Evolutionary conservation across 805 yeast genomes (phyloP).

Genomic region (Candida pseudoglaebosa): DNA sequence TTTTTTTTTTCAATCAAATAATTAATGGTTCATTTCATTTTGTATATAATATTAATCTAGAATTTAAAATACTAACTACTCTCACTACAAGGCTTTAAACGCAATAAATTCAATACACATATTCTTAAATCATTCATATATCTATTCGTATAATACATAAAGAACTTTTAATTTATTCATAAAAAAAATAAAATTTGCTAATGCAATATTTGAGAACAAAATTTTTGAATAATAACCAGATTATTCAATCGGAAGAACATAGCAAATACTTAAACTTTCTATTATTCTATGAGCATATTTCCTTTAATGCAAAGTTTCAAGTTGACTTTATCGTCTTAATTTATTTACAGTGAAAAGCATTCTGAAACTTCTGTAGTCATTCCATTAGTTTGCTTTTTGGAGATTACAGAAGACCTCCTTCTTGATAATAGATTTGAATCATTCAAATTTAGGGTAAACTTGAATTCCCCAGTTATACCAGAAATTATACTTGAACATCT

Average conservation of each 20-base stretch:
- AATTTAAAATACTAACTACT: too few relatives aligned
- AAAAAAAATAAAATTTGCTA: too few relatives aligned
- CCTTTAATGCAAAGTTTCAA: background rate
- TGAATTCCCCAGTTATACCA: slow-evolving; percentile 36
- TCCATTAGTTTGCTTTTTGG: slow-evolving; percentile 2
- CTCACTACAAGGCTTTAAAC: too few relatives aligned
- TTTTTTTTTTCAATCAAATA: too few relatives aligned
- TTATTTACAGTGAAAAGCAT: slow-evolving; percentile 3
- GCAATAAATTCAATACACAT: too few relatives aligned
- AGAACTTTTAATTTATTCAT: too few relatives aligned
- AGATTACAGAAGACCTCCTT: slow-evolving; percentile 35
- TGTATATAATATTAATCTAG: too few relatives aligned
- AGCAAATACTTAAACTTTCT: background rate
- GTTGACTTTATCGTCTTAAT: background rate
- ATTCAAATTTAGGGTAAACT: slow-evolving; percentile 58
- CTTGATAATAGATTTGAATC: slow-evolving; percentile 63
- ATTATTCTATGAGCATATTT: background rate
- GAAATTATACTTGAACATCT: slow-evolving; percentile 38
- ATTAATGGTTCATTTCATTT: too few relatives aligned
- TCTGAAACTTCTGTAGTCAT: slow-evolving; percentile 1
- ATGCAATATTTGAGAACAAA: background rate
- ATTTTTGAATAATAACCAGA: slow-evolving; percentile 4
- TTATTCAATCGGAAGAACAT: slow-evolving; percentile 1
- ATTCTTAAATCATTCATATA: too few relatives aligned
- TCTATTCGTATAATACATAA: too few relatives aligned